Evolutionary conservation across 139 green algal species (phyloP).

Genomic region (Coelastrella sp.): DNA sequence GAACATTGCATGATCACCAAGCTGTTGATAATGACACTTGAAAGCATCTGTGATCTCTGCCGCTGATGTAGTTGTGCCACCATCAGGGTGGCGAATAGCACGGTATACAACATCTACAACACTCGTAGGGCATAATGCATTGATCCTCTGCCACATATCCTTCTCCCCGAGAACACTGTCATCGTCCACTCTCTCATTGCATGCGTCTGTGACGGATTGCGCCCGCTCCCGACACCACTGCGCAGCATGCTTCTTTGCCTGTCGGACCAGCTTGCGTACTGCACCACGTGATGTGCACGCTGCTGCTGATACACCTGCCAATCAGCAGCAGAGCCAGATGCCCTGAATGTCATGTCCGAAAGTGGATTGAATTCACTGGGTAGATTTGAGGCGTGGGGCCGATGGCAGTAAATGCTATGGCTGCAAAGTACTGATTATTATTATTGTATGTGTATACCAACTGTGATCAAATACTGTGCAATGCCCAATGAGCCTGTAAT

Average conservation of each 20-base stretch:
- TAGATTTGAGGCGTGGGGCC: too few species aligned
- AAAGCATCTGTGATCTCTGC: neutral
- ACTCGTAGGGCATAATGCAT: neutral
- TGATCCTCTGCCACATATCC: neutral
- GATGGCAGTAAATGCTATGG: too few species aligned
- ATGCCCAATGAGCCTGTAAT: too few species aligned
- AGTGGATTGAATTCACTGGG: too few species aligned
- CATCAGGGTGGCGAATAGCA: neutral
- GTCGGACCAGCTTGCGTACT: neutral
- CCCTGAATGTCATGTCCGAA: too few species aligned
- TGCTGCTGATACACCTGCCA: neutral
- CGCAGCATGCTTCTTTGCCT: neutral
- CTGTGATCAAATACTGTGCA: too few species aligned
- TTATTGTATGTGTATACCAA: too few species aligned
- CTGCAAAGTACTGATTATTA: too few species aligned
- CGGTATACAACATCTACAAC: neutral
- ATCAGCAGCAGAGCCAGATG: neutral
- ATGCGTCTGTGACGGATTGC: neutral
- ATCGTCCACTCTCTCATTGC: neutral
- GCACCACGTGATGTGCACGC: too few species aligned
- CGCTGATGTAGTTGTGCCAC: neutral
- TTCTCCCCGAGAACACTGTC: neutral
- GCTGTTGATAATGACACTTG: neutral
- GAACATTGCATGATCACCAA: too few species aligned
- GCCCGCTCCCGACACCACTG: neutral